Conservation (phyloP, 345 rosid genomes). For the Hypericum androsaemum region DNA sequence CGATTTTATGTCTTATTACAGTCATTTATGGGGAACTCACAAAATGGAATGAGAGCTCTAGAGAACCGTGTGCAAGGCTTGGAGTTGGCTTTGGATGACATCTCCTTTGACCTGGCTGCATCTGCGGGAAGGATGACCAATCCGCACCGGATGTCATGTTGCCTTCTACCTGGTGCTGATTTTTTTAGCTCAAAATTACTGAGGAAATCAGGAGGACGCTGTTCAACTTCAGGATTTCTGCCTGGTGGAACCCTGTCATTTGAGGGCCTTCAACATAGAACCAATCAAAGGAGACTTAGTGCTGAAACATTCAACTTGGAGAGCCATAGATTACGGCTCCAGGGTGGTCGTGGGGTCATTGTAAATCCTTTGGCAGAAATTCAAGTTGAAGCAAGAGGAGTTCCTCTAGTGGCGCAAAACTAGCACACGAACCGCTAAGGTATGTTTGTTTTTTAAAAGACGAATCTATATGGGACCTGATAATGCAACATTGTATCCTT, state of each 20-base stretch:
- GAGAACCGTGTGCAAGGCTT: slow-evolving; percentile 85
- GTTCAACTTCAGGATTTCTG: slow-evolving; percentile 35
- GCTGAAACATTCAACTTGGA: slow-evolving; percentile 28
- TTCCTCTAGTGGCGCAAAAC: slow-evolving; percentile 18
- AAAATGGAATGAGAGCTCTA: slow-evolving; percentile 65
- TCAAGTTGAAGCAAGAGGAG: slow-evolving; percentile 25
- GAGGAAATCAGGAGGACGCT: slow-evolving; percentile 48
- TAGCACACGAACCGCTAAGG: slow-evolving; percentile 10
- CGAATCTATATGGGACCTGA: no score
- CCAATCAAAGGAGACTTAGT: slow-evolving; percentile 20
- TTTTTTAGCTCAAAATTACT: slow-evolving; percentile 68
- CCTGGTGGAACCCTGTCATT: slow-evolving; percentile 20
- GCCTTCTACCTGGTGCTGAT: slow-evolving; percentile 57
- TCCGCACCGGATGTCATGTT: slow-evolving; percentile 48
- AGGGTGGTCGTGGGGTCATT: slow-evolving; percentile 44
- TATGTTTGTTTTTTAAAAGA: no score
- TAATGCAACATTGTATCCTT: no score
- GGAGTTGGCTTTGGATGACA: slow-evolving; percentile 84
- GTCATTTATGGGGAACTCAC: slow-evolving; percentile 83
- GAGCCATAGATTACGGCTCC: slow-evolving; percentile 41
- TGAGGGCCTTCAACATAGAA: slow-evolving; percentile 21
- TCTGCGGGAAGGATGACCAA: slow-evolving; percentile 66
- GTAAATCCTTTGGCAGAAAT: slow-evolving; percentile 88
- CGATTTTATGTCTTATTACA: slow-evolving; percentile 5
- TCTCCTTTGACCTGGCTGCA: slow-evolving; percentile 79